Base-by-base conservation (phyloP, 2,329 filamentous ascomycete species). In the Lasiodiplodia citricola region DNA sequence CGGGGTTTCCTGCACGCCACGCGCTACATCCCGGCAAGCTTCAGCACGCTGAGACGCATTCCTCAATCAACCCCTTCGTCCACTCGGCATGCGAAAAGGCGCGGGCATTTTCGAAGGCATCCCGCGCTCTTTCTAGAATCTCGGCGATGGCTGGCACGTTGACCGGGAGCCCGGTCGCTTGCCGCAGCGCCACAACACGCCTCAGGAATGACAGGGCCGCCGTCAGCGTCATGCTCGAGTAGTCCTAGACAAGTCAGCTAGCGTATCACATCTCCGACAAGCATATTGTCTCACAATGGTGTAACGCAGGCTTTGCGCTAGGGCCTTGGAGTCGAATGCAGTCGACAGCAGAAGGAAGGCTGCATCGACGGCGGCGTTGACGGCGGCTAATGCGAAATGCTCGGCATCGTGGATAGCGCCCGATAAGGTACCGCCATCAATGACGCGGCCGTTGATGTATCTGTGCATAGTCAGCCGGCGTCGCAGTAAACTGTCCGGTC, bases 141-240 rank as follows among this genome's bases (percentile, higher is more conserved):
- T 10, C 38, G 25, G 28, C 14, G 23, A 60, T 18, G 23, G 37
- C 21, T n/a, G 21, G 10, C 7, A 28, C 37, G 31, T 62, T 41
- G 16, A 62, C n/a, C 4, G 11, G 10, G 16, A 50, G 6, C 8
- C 58, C 58, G 8, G 41, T 35, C 6, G 16, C 11, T 14, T 18
- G 38, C 10, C n/a, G 38, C 16, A 18, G n/a, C 6, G 13, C 7
- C 14, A 62, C 58, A 6, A 62, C 25, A 2, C 25, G 41, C 16
- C 16, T 28, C 28, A 62, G 18, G 18, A 62, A 62, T 2, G 41
- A 51, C 10, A 62, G 58, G 2, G 58, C 58, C 2, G 58, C 28
- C 7, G 41, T 62, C 16, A 62, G 25, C 18, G 58, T 51, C 23
- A 50, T 62, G 28, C 58, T 62, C 7, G 58, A 62, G 41, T 62